Base-by-base conservation (phyloP, 73 alveolate species). In the Effrenium voratum region DNA sequence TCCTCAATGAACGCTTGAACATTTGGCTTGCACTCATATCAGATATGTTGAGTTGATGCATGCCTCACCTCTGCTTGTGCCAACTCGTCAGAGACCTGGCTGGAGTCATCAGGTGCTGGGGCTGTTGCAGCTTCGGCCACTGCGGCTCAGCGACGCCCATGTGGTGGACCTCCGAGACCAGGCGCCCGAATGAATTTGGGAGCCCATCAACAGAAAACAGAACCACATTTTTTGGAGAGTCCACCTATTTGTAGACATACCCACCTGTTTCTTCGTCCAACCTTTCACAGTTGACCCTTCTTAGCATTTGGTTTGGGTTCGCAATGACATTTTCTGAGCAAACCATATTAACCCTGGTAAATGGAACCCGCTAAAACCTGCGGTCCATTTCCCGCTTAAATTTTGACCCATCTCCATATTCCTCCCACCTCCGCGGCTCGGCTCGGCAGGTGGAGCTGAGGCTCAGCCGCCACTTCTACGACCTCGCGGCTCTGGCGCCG, bases 401-500 rank as follows among this genome's bases (percentile, higher is more conserved):
- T n/a, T n/a, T n/a, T n/a, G n/a, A n/a, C n/a, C n/a, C n/a, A n/a
- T n/a, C n/a, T n/a, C n/a, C n/a, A n/a, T n/a, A n/a, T n/a, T n/a
- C n/a, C n/a, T n/a, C n/a, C n/a, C n/a, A n/a, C n/a, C n/a, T n/a
- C n/a, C n/a, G n/a, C n/a, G n/a, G n/a, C n/a, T n/a, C n/a, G n/a
- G n/a, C n/a, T 63, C 77, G 77, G 77, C 44, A 90, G 97, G 88
- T 70, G 46, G 97, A 90, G 88, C 57, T 90, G 44, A 86, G 97
- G 52, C 76, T 90, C 36, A 90, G 97, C 47, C 97, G 97, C 28
- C 97, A 90, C 63, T 90, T 90, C 97, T 90, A 90, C 57, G 97
- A 90, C 79, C 80, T 90, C 57, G 97, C 97, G 0, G 97, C 97
- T 10, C 75, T 90, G 32, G 97, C 97, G 22, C 97, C 97, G 15